Evolutionary conservation across 768 basidiomycete species (phyloP), one percentile per base, ranked within the genome.

Genomic region (Crucibulum laeve): DNA sequence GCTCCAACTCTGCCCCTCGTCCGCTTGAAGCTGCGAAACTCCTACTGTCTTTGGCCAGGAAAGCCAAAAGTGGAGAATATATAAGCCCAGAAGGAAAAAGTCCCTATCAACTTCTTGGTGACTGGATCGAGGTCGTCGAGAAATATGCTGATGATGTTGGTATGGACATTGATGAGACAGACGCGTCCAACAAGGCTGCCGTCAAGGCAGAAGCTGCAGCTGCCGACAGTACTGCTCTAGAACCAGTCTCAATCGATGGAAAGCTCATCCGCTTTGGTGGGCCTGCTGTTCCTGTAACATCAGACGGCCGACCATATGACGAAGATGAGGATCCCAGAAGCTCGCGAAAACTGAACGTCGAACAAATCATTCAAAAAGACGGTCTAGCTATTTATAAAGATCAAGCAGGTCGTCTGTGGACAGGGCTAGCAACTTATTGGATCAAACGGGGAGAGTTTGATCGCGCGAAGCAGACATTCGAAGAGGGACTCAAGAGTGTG

Each of bases 381-480:
- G 96, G 96, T 13, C 70, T 99, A 19, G 73, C 71, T 2, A 71
- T 94, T 14, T 98, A 97, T 65, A 92, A 91, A 59, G 96, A 99
- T 60, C 96, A 99, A 65, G 91, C 94, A 2, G 96, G 96, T 8
- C 81, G 91, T 39, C 65, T 99, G 22, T 99, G 94, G 95, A 87
- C 91, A 4, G 96, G 95, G 0, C 65, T 98, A 22, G 94, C 94
- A 1, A 97, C 94, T 0, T 98, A 95, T 59, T 99, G 95, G 95
- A 94, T 94, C 62, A 96, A 96, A 65, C 84, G 92, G 4, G 91
- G 79, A 42, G 96, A 98, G 59, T 97, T 99, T 57, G 93, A 93
- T 49, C 77, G 88, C 40, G 91, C 91, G 13, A 90, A 84, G 50
- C 71, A 73, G 39, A 91, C 87, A 0, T 98, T 98, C 59, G 96